Base-by-base conservation (phyloP, 257 asterid genomes). In the Orobanche coerulescens region DNA sequence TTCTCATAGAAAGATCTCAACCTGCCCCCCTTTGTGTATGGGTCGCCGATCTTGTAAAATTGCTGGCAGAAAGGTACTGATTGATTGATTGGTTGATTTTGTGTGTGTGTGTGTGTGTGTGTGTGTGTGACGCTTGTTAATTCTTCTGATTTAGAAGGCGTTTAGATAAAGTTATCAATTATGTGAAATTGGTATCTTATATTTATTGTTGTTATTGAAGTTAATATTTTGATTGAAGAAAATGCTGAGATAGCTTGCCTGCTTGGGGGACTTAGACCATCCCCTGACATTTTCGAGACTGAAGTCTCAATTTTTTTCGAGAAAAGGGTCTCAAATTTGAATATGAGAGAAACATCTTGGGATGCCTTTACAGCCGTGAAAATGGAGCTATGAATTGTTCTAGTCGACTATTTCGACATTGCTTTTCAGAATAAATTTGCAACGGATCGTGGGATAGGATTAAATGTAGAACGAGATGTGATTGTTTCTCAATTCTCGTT, bases 31-130 rank as follows among this genome's bases (percentile, higher is more conserved):
- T 19, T 74, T 87, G 49, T 82, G 81, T 85, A 91, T 91, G 97
- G 97, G 97, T 22, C 73, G 97, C 62, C 95, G 94, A 46, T 87
- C 95, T 66, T 69, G 85, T 76, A 90, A 90, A 78, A 87, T 90
- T 76, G 97, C 96, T 51, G 91, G 92, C 50, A 82, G 97, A 80
- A 91, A 91, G 96, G 97, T 87, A 71, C 5, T 34, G 10, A 31
- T 61, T 6, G 2, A 48, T 13, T 22, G 34, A 51, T 1, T 49
- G 61, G 11, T 63, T 58, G 34, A 16, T 13, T 22, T 25, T 28
- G 18, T n/a, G n/a, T n/a, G n/a, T n/a, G n/a, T n/a, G n/a, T n/a
- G n/a, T n/a, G n/a, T n/a, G n/a, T n/a, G n/a, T n/a, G n/a, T n/a
- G n/a, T n/a, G n/a, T n/a, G n/a, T n/a, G n/a, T n/a, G n/a, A n/a